These are phyloP conservation scores for Gloeophyllum trabeum DNA, from an alignment of 768 basidiomycete genomes.

Conservation along the genomic window DNA sequence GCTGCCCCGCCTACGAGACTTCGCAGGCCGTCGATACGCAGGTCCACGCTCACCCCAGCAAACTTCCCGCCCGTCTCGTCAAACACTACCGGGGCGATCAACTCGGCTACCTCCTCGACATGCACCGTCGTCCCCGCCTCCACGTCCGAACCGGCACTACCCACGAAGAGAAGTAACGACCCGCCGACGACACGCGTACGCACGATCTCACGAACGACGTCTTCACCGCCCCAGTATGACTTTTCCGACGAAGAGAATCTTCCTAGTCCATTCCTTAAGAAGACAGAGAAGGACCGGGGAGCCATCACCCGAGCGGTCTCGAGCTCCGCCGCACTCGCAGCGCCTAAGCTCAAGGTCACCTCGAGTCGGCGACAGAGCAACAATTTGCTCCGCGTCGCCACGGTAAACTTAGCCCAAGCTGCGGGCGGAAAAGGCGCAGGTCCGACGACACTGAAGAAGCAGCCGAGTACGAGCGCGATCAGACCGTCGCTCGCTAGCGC, in stretches of 20 bases:
- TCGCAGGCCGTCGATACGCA: background rate
- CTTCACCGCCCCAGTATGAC: conserved; percentile 40
- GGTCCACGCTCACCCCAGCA: background rate
- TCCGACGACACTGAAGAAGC: conserved; percentile 1
- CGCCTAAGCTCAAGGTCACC: conserved; percentile 9
- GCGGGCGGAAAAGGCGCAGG: conserved; percentile 15
- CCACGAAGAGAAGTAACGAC: background rate
- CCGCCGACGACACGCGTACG: conserved; percentile 4
- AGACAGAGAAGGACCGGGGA: conserved; percentile 27
- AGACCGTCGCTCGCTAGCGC: conserved; percentile 33
- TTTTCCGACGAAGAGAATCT: conserved; percentile 73
- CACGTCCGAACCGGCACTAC: background rate
- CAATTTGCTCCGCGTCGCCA: conserved; percentile 48
- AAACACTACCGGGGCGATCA: background rate
- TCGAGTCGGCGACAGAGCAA: conserved; percentile 32
- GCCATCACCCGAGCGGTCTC: conserved; percentile 9
- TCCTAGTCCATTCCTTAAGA: conserved; percentile 74
- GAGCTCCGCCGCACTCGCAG: conserved; percentile 5
- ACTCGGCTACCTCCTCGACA: background rate
- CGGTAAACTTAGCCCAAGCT: conserved; percentile 34
- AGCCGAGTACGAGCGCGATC: conserved; percentile 7
- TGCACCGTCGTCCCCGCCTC: background rate
- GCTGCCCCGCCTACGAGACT: background rate
- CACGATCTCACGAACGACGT: background rate
- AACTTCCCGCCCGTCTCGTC: background rate